These are phyloP conservation scores for Venturia nashicola DNA, from an alignment of 2,329 filamentous ascomycete genomes.

Conservation along the genomic window DNA sequence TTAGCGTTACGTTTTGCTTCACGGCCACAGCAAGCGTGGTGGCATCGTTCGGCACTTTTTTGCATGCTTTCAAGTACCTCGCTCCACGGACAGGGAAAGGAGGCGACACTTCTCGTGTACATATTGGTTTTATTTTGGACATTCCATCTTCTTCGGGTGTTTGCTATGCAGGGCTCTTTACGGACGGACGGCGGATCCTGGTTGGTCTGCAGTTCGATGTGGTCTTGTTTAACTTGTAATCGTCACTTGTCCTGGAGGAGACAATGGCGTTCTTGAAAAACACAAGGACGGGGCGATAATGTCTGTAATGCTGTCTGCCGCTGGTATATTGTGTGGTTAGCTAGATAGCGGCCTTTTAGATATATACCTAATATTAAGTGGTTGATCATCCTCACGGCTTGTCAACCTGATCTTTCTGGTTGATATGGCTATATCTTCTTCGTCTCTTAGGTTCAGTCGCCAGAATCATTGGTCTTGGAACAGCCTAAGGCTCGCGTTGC, in stretches of 20 bases:
- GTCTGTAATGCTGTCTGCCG: neutral
- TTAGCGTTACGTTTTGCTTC: neutral
- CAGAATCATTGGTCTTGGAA: neutral
- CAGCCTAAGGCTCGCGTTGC: no score
- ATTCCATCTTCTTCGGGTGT: neutral
- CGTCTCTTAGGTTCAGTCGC: no score
- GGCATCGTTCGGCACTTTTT: neutral
- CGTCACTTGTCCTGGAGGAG: neutral
- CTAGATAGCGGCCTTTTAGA: neutral
- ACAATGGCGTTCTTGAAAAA: neutral
- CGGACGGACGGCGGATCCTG: neutral
- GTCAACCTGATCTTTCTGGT: no score
- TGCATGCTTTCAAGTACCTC: neutral
- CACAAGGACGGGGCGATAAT: neutral
- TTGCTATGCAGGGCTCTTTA: neutral
- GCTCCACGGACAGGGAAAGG: neutral
- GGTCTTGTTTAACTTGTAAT: constrained; percentile 4
- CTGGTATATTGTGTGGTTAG: neutral
- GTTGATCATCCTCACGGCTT: neutral
- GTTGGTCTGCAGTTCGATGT: constrained; percentile 2
- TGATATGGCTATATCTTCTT: no score
- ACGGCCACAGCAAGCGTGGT: neutral
- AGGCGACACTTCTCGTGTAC: neutral
- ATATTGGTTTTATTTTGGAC: neutral
- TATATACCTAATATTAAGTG: neutral